Conservation (phyloP, 2,329 filamentous ascomycete genomes). For the Claviceps maximensis region DNA sequence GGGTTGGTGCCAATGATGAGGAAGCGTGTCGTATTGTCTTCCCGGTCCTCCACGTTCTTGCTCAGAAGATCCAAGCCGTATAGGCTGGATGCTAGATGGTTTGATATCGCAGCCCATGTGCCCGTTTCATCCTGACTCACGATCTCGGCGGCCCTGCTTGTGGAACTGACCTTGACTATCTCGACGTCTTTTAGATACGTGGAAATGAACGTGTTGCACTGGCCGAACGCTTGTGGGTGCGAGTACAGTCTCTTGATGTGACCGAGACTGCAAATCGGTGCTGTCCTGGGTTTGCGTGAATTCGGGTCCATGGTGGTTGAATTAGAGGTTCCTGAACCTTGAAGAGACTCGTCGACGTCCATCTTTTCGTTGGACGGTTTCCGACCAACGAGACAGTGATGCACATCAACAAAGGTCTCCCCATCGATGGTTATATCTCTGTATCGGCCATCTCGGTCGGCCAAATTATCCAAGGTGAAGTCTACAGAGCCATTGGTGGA, state of each 20-base stretch:
- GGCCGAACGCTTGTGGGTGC: conserved; percentile 90
- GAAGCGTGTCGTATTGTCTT: conserved; percentile 70
- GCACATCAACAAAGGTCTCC: conserved; percentile 76
- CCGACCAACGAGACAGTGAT: conserved; percentile 69
- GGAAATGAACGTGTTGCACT: conserved; percentile 67
- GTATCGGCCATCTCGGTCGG: conserved; percentile 54
- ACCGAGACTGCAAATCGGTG: conserved; percentile 37
- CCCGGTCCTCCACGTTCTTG: conserved; percentile 55
- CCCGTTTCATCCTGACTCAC: conserved; percentile 46
- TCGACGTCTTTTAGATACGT: conserved; percentile 60
- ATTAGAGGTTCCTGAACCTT: conserved; percentile 32
- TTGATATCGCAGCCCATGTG: conserved; percentile 64
- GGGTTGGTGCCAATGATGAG: conserved; percentile 44
- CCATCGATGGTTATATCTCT: conserved; percentile 62
- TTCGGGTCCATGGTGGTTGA: conserved; percentile 33
- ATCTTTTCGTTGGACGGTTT: conserved; percentile 14
- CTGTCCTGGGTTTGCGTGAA: conserved; percentile 30
- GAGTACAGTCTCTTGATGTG: conserved; percentile 71
- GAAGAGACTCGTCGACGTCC: conserved; percentile 17
- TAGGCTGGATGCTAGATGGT: conserved; percentile 55
- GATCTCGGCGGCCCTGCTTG: conserved; percentile 71
- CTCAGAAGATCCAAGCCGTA: conserved; percentile 58
- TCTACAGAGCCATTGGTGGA: conserved; percentile 88
- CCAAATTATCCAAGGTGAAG: conserved; percentile 78
- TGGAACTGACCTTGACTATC: conserved; percentile 71